Conservation (phyloP, 495 filamentous ascomycete species). For the Xylaria flabelliformis region DNA sequence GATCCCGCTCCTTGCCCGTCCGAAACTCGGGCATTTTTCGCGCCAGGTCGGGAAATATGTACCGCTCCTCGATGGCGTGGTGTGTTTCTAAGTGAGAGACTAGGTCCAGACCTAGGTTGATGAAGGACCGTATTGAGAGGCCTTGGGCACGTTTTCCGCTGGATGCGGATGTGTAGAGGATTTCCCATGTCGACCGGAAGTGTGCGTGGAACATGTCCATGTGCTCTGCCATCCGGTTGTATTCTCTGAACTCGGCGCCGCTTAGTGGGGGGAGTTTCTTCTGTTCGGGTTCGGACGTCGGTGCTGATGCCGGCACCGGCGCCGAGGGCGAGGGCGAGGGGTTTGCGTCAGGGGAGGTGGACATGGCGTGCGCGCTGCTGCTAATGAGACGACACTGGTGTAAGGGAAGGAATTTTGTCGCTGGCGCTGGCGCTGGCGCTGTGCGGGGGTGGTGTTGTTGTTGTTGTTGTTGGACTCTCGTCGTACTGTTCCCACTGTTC, state of each 20-base stretch:
- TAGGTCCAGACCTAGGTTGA: constrained; percentile 69
- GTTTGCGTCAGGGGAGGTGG: neutral
- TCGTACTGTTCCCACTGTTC: neutral
- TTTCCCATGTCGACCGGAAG: constrained; percentile 76
- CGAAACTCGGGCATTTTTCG: constrained; percentile 81
- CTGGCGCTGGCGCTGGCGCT: neutral
- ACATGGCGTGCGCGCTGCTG: neutral
- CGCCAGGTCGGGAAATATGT: constrained; percentile 81
- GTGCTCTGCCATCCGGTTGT: constrained; percentile 75
- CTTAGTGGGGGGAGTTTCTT: constrained; percentile 53
- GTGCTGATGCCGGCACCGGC: neutral
- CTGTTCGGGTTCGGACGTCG: neutral
- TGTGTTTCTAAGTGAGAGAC: constrained; percentile 72
- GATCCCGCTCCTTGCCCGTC: constrained; percentile 19
- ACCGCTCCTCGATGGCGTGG: constrained; percentile 83
- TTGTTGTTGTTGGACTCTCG: neutral
- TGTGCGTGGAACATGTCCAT: constrained; percentile 86
- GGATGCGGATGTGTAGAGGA: constrained; percentile 66
- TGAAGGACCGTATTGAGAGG: constrained; percentile 66
- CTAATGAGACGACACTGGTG: neutral
- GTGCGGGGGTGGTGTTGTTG: neutral
- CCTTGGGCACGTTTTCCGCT: constrained; percentile 58
- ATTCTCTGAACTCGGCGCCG: constrained; percentile 63
- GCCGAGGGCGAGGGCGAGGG: neutral
- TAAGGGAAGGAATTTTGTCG: neutral